Base-by-base conservation (phyloP, 208 protist species). In the Acanthamoeba healyi region DNA sequence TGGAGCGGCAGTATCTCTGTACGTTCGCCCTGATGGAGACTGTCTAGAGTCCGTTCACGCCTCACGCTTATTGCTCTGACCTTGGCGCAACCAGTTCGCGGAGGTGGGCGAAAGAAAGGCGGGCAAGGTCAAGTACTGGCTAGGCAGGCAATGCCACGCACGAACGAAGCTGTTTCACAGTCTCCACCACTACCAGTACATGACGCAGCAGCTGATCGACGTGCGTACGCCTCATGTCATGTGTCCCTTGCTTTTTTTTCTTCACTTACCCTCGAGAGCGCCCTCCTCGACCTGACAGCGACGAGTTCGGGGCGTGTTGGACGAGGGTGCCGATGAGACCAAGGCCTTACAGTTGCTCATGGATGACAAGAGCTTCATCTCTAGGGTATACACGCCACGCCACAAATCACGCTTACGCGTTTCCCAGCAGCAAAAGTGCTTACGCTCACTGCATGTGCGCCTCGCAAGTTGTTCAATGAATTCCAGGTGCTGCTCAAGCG, bases 1-100 rank as follows among this genome's bases (percentile, higher is more conserved):
- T 86, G 77, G 77, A 86, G 44, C 34, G 77, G 77, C 44, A 34
- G 44, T 26, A 86, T 86, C 32, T 86, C 77, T n/a, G 77, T 86
- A 49, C 77, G 44, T 74, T 22, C 15, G 32, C 65, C 4, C 34
- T 86, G n/a, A 40, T 67, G 15, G 58, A 9, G n/a, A 5, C 58
- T 32, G 5, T 24, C 22, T 32, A 29, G 6, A 67, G 15, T 67
- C 14, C 49, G 49, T 54, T 15, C 6, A 19, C 10, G 49, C 10
- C 49, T 54, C 49, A 54, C 15, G 49, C 10, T 54, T 54, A 54
- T 54, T n/a, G n/a, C n/a, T n/a, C n/a, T n/a, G 12, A 19, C 17
- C n/a, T 72, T 72, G 34, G 10, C 63, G 34, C 12, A 15, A 14
- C 17, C n/a, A n/a, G n/a, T n/a, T n/a, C n/a, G n/a, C n/a, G n/a